phyloP scores from a whole-genome alignment of 2,329 filamentous ascomycete genomes.

The Epichloe amarillans region DNA sequence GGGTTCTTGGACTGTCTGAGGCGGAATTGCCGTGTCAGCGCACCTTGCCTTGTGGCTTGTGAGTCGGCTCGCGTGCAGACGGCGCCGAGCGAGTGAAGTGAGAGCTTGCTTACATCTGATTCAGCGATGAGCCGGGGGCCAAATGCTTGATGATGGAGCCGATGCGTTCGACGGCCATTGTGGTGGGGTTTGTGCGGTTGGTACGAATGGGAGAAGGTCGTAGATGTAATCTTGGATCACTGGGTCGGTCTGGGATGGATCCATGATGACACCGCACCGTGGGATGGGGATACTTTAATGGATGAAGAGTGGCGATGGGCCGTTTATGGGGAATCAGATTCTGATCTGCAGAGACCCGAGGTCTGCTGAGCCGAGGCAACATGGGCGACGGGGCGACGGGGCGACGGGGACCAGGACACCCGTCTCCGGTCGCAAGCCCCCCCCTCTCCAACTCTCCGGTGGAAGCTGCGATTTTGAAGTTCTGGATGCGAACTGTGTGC shows the following conservation, averaged over 20 bases:
- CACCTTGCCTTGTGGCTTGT: too few relatives aligned
- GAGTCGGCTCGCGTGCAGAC: neutral
- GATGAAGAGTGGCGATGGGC: neutral
- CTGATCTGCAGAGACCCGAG: constrained; percentile 9
- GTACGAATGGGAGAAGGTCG: too few relatives aligned
- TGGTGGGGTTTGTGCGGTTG: constrained; percentile 11
- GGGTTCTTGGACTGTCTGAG: constrained; percentile 77
- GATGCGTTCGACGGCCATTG: constrained; percentile 75
- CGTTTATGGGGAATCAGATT: constrained; percentile 12
- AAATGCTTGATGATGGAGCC: constrained; percentile 81
- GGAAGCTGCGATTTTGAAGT: neutral
- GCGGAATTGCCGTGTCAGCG: neutral
- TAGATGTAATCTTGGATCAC: too few relatives aligned
- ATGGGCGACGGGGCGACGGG: neutral
- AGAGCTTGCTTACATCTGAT: constrained; percentile 55
- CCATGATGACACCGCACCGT: too few relatives aligned
- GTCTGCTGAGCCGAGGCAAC: constrained; percentile 17
- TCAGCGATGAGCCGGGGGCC: constrained; percentile 56
- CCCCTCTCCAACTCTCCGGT: neutral
- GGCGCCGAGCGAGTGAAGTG: neutral
- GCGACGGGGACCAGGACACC: too few relatives aligned
- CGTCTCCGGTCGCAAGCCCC: too few relatives aligned
- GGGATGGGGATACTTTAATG: too few relatives aligned
- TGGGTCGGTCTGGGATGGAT: too few relatives aligned
- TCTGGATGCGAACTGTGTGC: too few relatives aligned